Conservation (phyloP, 2,329 filamentous ascomycete genomes). For the Ophiostoma fasciatum region DNA sequence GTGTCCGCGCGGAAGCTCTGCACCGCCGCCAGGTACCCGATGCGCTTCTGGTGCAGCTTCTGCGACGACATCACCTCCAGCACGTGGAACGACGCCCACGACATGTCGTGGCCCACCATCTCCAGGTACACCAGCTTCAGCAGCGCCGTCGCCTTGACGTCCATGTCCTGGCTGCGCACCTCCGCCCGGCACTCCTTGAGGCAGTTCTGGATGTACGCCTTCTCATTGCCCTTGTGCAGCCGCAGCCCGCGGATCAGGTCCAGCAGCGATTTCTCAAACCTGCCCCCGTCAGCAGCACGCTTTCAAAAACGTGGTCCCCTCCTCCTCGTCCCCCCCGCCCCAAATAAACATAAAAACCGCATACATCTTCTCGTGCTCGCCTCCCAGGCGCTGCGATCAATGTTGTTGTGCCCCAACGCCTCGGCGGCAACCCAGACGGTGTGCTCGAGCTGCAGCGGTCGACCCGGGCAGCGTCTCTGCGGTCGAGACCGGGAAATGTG, state of each 20-base stretch:
- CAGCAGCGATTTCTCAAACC: constrained; percentile 98
- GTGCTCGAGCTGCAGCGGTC: too few species aligned
- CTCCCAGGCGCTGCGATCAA: too few species aligned
- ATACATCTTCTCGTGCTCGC: too few species aligned
- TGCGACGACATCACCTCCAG: constrained; percentile 96
- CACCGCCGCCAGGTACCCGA: constrained; percentile 87
- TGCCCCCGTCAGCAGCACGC: constrained; percentile 23
- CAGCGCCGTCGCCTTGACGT: constrained; percentile 90
- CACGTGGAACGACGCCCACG: constrained; percentile 96
- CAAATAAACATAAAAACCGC: too few species aligned
- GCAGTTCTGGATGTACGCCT: constrained; percentile 85
- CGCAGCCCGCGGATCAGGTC: constrained; percentile 95
- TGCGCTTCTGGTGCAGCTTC: constrained; percentile 89
- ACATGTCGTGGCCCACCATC: constrained; percentile 99
- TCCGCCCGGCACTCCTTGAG: constrained; percentile 92
- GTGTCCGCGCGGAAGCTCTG: constrained; percentile 94
- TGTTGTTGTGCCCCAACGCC: too few species aligned
- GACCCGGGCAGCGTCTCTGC: too few species aligned
- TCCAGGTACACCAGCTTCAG: constrained; percentile 95
- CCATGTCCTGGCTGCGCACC: constrained; percentile 88
- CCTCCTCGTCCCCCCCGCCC: too few species aligned
- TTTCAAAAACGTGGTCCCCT: too few species aligned
- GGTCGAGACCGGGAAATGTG: too few species aligned
- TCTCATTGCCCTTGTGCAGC: constrained; percentile 89
- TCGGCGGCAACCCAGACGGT: too few species aligned